A percentile compares a stretch with the other conserved stretches of the same genome.
Evolutionary conservation across 73 alveolate genomes (phyloP).

Genomic region (Paramecium primaurelia): DNA sequence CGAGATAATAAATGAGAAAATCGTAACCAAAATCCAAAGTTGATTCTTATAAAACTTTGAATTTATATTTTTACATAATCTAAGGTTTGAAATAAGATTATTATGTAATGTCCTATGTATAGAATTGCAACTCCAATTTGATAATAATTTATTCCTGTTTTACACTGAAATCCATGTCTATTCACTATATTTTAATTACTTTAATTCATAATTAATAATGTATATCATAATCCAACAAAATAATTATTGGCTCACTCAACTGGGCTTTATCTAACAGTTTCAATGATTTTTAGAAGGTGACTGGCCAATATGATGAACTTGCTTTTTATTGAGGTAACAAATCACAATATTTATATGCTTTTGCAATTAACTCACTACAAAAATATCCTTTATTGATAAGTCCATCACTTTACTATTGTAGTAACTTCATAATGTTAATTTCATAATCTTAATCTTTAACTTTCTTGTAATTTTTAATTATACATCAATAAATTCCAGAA

Average conservation of each 20-base stretch:
- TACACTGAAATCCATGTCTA: conserved; percentile 39
- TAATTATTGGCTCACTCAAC: background rate
- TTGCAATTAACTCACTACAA: conserved; percentile 8
- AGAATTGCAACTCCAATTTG: background rate
- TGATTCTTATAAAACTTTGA: background rate
- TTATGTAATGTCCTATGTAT: background rate
- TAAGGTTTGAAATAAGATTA: background rate
- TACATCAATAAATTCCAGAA: conserved; percentile 14
- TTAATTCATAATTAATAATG: background rate
- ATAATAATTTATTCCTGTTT: conserved; percentile 13
- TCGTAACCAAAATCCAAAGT: background rate
- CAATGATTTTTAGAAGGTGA: background rate
- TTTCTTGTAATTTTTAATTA: background rate
- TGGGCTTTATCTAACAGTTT: background rate
- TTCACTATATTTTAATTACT: background rate
- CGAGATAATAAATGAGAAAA: background rate
- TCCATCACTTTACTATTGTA: background rate
- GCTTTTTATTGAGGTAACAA: background rate
- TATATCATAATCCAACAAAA: background rate
- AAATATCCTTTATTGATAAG: background rate
- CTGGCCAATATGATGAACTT: background rate
- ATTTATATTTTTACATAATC: background rate
- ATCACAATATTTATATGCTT: conserved; percentile 8
- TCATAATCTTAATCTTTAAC: background rate
- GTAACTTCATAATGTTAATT: background rate